phyloP scores from a whole-genome alignment of 345 rosid species.

The Lepidium africanum region DNA sequence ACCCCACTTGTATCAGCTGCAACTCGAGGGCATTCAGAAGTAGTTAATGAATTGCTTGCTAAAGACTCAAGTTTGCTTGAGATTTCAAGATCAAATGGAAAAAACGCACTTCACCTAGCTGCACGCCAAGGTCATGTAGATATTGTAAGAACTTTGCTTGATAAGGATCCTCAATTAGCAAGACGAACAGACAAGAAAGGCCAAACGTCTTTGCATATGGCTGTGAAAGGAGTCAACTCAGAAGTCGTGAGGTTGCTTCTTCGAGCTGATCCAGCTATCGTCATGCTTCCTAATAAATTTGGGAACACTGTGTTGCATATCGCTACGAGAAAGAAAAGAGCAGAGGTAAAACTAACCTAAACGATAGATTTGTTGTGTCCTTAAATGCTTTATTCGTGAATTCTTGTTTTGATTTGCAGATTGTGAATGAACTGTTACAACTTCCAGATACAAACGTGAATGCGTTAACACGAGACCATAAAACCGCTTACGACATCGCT shows the following conservation, averaged over 20 bases:
- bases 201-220: slow-evolving; percentile 94
- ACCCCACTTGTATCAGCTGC: slow-evolving; percentile 88
- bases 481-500: slow-evolving; percentile 79
- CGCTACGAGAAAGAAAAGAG: slow-evolving; percentile 82
- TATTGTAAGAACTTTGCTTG: slow-evolving; percentile 60
- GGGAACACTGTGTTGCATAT: slow-evolving; percentile 78
- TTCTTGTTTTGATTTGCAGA: slow-evolving; percentile 27
- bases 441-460: slow-evolving; percentile 72
- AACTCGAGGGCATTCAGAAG: slow-evolving; percentile 56
- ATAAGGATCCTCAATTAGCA: slow-evolving; percentile 64
- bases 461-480: slow-evolving; percentile 65
- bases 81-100: slow-evolving; percentile 63
- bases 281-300: slow-evolving; percentile 80
- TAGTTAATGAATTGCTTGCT: slow-evolving; percentile 54
- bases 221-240: slow-evolving; percentile 78
- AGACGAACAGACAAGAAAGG: slow-evolving; percentile 87
- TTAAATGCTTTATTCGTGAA: not conserved
- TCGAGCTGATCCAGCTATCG: slow-evolving; percentile 61
- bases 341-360: slow-evolving; percentile 38
- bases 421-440: slow-evolving; percentile 56
- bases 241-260: slow-evolving; percentile 67
- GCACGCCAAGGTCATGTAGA: slow-evolving; percentile 89
- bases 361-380: too few species aligned
- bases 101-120: slow-evolving; percentile 85
- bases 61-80: slow-evolving; percentile 59